Conservation (phyloP, 768 basidiomycete genomes). For the Rubroboletus satanas region DNA sequence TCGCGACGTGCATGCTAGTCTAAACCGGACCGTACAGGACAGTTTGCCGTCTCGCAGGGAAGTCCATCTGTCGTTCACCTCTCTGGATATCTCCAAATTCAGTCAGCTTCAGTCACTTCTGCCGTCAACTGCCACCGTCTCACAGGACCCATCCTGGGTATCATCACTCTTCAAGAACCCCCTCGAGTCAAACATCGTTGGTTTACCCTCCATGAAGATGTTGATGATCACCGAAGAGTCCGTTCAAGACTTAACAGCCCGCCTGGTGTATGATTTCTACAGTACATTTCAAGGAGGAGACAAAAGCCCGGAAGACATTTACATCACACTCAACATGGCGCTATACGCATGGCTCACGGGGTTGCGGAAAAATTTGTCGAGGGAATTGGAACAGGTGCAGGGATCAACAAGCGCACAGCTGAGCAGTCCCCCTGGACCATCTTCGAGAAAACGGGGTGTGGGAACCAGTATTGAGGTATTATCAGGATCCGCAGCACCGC, state of each 20-base stretch:
- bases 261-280: slow-evolving; percentile 66
- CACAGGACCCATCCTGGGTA: slow-evolving; percentile 57
- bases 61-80: slow-evolving; percentile 67
- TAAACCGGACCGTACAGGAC: slow-evolving; percentile 60
- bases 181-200: slow-evolving; percentile 70
- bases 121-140: slow-evolving; percentile 35
- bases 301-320: slow-evolving; percentile 69
- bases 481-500: slow-evolving; percentile 3
- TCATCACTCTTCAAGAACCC: slow-evolving; percentile 55
- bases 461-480: slow-evolving; percentile 11
- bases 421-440: slow-evolving; percentile 32
- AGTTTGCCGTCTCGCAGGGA: slow-evolving; percentile 53
- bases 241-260: slow-evolving; percentile 35
- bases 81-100: slow-evolving; percentile 72
- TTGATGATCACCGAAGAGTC: slow-evolving; percentile 71
- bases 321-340: slow-evolving; percentile 79
- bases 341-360: slow-evolving; percentile 80
- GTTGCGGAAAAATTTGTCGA: slow-evolving; percentile 67
- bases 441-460: slow-evolving; percentile 35
- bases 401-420: slow-evolving; percentile 48
- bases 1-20: slow-evolving; percentile 60
- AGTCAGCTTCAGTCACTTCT: slow-evolving; percentile 55
- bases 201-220: slow-evolving; percentile 78
- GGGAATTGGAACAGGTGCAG: slow-evolving; percentile 75
- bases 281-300: slow-evolving; percentile 60